phyloP scores from a whole-genome alignment of 148 eudicot species.

The Linanthus parryae region DNA sequence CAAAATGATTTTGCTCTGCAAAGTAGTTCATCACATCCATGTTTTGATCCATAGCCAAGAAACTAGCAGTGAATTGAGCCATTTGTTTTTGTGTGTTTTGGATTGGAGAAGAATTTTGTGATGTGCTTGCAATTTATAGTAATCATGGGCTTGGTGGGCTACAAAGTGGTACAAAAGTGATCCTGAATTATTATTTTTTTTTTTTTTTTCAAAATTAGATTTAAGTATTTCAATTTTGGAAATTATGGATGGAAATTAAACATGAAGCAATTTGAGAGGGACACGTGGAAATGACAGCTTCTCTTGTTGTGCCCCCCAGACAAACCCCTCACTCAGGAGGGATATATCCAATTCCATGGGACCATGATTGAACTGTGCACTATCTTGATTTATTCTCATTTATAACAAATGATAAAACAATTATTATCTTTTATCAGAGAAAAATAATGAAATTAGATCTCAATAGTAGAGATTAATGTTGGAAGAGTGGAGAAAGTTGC shows the following conservation, averaged over 20 bases:
- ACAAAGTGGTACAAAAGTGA: not conserved
- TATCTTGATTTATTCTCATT: no score
- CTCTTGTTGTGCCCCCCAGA: conserved; percentile 30
- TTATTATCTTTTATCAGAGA: no score
- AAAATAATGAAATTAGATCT: no score
- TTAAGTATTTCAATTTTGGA: not conserved
- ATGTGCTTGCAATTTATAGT: conserved; percentile 2
- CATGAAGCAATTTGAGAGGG: conserved; percentile 6
- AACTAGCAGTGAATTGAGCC: conserved; percentile 31
- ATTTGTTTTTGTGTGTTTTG: conserved; percentile 13
- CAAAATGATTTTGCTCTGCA: conserved; percentile 24
- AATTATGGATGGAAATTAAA: not conserved
- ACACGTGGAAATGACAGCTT: conserved; percentile 40
- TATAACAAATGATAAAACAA: no score
- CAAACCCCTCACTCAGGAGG: conserved; percentile 25
- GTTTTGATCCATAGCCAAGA: conserved; percentile 37
- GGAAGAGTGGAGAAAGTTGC: no score
- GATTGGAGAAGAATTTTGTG: conserved; percentile 1
- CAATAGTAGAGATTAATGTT: no score
- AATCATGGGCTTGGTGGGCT: not conserved
- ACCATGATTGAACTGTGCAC: no score
- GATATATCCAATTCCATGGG: conserved; percentile 40
- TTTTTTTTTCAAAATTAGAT: not conserved
- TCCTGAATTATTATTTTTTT: not conserved
- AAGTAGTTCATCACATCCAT: conserved; percentile 35